Evolutionary conservation across 768 basidiomycete genomes (phyloP), one percentile per base, ranked within the genome.

Genomic region (Phaeolepiota aurea): DNA sequence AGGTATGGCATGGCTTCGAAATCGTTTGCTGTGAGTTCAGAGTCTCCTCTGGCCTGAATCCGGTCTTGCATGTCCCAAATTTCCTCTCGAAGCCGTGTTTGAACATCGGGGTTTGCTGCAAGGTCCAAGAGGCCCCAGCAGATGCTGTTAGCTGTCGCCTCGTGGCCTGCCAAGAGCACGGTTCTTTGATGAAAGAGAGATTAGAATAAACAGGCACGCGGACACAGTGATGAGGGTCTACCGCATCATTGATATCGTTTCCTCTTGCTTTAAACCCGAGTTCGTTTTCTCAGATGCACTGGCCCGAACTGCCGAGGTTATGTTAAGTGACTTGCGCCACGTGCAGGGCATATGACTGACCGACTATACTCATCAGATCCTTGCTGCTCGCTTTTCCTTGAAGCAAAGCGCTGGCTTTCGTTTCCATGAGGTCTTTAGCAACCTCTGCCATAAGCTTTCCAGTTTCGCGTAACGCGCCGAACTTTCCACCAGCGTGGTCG

Each of bases 41-140:
- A 51, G 14, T 61, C 57, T 20, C 68, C 66, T 11, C 64, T 61
- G n/a, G 52, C 53, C 31, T 58, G 56, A 11, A 72, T 47, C 12
- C 50, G 58, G 13, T 43, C 40, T 41, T 68, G 53, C 50, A 59
- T 62, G 18, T 71, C 55, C 51, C 57, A 56, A 30, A 82, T 69
- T 59, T 88, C 87, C 0, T 59, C 53, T 13, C 87, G 73, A 25
- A 89, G 71, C 42, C 64, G 68, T 2, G 58, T 62, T 57, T 90
- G 86, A 4, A 77, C 56, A 5, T 74, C 62, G 0, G 74, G 75
- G 46, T 77, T 62, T 21, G 65, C 69, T 7, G 79, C 70, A 20
- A 90, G 66, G 45, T 81, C 76, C 39, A 80, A 64, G 10, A 87
- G 56, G 4, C 71, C 66, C 78, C 80, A 88, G 39, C 64, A 65